Evolutionary conservation across 176 grass and related monocot genomes (phyloP).

Genomic region (Poa pratensis): DNA sequence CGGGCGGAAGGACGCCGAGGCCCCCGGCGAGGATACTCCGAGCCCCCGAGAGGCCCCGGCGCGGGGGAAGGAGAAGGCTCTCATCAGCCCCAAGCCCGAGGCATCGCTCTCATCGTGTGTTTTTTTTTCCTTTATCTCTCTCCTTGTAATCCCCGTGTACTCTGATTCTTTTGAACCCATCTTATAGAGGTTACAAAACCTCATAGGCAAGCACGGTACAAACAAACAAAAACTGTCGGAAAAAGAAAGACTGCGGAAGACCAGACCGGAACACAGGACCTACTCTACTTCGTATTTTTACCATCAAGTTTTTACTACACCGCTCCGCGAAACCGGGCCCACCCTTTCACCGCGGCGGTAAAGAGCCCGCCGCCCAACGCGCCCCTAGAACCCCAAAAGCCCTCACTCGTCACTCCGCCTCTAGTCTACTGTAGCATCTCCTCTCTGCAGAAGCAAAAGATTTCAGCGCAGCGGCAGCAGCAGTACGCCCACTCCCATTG

Average conservation of each 20-base stretch:
- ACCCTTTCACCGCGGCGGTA: neutral
- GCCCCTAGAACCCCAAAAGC: neutral
- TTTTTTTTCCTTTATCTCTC: no score
- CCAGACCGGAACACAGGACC: neutral
- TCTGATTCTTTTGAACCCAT: no score
- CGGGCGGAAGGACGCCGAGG: no score
- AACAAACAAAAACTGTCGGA: neutral
- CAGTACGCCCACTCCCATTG: neutral
- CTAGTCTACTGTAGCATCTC: neutral
- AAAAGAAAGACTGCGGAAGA: neutral
- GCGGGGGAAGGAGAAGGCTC: no score
- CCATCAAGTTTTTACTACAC: neutral
- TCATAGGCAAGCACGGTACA: no score
- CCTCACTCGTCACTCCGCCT: no score
- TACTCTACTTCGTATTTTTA: neutral
- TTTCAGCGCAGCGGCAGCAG: neutral
- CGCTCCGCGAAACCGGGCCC: neutral
- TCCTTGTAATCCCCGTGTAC: no score
- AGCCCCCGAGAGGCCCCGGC: no score
- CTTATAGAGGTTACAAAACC: no score
- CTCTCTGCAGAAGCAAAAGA: constrained; percentile 4
- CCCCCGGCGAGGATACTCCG: no score
- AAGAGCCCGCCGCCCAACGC: neutral
- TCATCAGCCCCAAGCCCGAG: no score
- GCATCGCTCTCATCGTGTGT: no score